Evolutionary conservation across 1,284 basidiomycete species (phyloP).

Genomic region (Ustilago hordei): DNA sequence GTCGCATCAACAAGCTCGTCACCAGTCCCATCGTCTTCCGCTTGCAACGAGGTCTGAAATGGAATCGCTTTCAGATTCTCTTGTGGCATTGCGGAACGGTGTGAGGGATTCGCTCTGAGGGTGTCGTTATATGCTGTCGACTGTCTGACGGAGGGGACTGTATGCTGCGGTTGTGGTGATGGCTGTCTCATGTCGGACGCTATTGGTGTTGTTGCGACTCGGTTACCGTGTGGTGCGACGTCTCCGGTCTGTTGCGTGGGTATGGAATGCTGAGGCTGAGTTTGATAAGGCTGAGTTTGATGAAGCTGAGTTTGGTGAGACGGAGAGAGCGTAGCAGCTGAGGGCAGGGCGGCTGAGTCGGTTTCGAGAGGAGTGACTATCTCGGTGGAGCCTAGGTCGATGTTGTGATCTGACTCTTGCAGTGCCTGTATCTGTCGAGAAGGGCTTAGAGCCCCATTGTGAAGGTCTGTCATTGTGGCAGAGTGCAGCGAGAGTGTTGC

Average conservation of each 20-base stretch:
- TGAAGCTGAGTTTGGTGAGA: not conserved
- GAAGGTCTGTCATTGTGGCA: constrained; percentile 22
- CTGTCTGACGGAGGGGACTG: not conserved
- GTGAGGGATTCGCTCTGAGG: not conserved
- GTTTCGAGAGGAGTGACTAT: not conserved
- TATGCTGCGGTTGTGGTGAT: constrained; percentile 3
- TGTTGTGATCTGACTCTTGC: constrained; percentile 8
- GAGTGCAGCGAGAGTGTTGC: not conserved
- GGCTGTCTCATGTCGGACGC: constrained; percentile 1
- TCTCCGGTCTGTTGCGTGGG: not conserved
- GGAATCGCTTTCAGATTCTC: constrained; percentile 2
- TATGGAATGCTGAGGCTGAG: not conserved
- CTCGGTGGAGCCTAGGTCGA: not conserved
- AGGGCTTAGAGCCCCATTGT: not conserved
- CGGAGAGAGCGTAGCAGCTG: not conserved
- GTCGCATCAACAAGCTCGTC: constrained; percentile 14
- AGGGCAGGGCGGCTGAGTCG: not conserved
- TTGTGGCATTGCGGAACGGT: not conserved
- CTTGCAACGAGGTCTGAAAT: not conserved
- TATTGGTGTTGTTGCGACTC: not conserved
- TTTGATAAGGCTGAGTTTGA: too few relatives aligned
- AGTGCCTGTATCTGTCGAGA: not conserved
- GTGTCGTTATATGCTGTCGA: not conserved
- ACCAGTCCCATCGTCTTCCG: constrained; percentile 8
- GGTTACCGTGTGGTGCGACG: not conserved